Evolutionary conservation across 495 filamentous ascomycete species (phyloP).

Genomic region (Articulospora tetracladia): DNA sequence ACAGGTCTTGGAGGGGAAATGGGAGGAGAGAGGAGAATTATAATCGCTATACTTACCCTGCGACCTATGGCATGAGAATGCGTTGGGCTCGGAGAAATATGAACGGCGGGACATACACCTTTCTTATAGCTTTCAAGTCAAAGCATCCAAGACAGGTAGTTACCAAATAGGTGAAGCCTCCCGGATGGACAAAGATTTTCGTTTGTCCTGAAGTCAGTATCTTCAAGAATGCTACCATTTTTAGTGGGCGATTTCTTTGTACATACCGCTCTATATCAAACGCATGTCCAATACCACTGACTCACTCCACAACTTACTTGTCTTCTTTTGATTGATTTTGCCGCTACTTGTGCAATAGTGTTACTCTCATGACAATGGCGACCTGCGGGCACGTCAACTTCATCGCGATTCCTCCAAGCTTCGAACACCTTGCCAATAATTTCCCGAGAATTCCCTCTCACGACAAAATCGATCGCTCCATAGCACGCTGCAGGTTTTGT

Average conservation of each 20-base stretch:
- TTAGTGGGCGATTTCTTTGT: background rate
- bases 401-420: slow-evolving; percentile 26
- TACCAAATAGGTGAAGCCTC: background rate
- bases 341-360: background rate
- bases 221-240: background rate
- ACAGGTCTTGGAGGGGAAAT: slow-evolving; percentile 70
- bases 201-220: background rate
- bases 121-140: background rate
- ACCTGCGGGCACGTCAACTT: slow-evolving; percentile 18
- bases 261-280: background rate
- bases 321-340: background rate
- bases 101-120: slow-evolving; percentile 22
- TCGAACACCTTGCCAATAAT: slow-evolving; percentile 31
- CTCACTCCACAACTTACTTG: background rate
- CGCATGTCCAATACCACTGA: background rate
- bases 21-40: slow-evolving; percentile 58
- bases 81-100: slow-evolving; percentile 27
- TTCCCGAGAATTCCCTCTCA: slow-evolving; percentile 14
- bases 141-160: background rate
- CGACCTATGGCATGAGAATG: slow-evolving; percentile 32
- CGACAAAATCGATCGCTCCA: slow-evolving; percentile 14
- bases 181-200: background rate
- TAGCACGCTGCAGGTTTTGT: slow-evolving; percentile 24
- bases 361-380: background rate
- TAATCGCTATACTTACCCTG: slow-evolving; percentile 44